Percentiles rank a stretch among this genome's conserved stretches.
Conservation (phyloP, 1,139 yeast genomes). For the Magnusiomyces starmeri region DNA sequence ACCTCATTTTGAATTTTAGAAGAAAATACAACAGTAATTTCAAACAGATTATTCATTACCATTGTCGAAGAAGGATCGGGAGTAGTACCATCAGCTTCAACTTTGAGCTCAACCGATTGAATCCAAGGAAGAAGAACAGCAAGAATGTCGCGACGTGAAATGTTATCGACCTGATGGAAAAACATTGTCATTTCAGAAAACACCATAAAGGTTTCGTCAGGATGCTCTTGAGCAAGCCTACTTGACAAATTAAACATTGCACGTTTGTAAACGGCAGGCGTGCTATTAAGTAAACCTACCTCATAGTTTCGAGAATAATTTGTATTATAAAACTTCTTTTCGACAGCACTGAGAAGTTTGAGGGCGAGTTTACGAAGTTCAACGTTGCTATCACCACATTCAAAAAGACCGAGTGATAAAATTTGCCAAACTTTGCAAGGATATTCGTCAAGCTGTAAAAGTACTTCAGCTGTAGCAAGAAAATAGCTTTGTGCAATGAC, state of each 20-base stretch:
- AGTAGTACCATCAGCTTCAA: conserved; percentile 38
- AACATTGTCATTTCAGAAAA: conserved; percentile 68
- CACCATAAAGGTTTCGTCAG: conserved; percentile 51
- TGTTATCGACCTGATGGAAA: conserved; percentile 53
- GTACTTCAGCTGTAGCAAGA: conserved; percentile 58
- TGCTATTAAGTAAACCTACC: conserved; percentile 57
- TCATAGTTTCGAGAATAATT: conserved; percentile 44
- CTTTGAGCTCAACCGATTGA: conserved; percentile 61
- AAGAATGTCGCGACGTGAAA: conserved; percentile 66
- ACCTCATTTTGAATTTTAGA: conserved; percentile 74
- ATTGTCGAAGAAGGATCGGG: conserved; percentile 40
- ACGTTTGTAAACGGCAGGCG: conserved; percentile 69
- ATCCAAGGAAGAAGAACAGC: conserved; percentile 87
- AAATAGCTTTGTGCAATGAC: conserved; percentile 58
- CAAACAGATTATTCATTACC: conserved; percentile 78
- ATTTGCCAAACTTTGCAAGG: conserved; percentile 49
- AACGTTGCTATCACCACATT: conserved; percentile 58
- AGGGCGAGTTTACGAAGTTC: conserved; percentile 60
- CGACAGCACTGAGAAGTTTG: conserved; percentile 49
- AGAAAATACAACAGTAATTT: conserved; percentile 72
- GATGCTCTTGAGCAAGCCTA: conserved; percentile 50
- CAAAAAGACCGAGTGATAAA: conserved; percentile 56
- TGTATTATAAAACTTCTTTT: conserved; percentile 44
- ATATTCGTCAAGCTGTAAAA: conserved; percentile 39
- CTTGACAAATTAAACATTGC: conserved; percentile 65